A percentile compares a stretch with the other conserved stretches of the same genome.
phyloP scores from a whole-genome alignment of 2,329 filamentous ascomycete species.

The Sporothrix variecibatus region DNA sequence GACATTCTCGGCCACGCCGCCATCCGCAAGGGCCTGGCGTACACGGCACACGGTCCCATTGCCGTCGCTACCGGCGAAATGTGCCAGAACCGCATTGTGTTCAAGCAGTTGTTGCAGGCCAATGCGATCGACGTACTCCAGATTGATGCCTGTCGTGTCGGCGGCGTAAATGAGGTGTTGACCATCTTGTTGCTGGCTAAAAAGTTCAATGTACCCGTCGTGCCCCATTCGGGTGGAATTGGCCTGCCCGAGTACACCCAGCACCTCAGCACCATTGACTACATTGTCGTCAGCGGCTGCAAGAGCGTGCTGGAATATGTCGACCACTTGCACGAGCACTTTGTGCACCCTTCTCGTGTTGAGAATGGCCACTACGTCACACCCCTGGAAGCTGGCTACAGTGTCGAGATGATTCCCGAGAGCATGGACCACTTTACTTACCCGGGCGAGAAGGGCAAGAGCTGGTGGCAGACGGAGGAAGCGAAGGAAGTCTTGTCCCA shows the following conservation, averaged over 20 bases:
- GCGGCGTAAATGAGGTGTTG: slow-evolving; percentile 87
- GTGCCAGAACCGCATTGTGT: slow-evolving; percentile 92
- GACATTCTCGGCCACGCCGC: slow-evolving; percentile 87
- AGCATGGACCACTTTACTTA: slow-evolving; percentile 81
- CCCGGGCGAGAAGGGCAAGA: slow-evolving; percentile 74
- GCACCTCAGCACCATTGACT: slow-evolving; percentile 90
- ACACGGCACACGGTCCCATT: slow-evolving; percentile 63
- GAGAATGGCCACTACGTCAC: slow-evolving; percentile 87
- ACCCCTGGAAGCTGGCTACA: slow-evolving; percentile 79
- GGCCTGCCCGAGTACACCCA: slow-evolving; percentile 93
- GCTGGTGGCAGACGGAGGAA: slow-evolving; percentile 84
- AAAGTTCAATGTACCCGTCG: slow-evolving; percentile 77
- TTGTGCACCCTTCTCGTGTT: slow-evolving; percentile 77
- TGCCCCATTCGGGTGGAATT: slow-evolving; percentile 87
- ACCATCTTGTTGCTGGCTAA: slow-evolving; percentile 86
- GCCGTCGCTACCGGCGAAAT: slow-evolving; percentile 91
- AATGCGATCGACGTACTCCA: slow-evolving; percentile 89
- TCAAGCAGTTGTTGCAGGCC: slow-evolving; percentile 83
- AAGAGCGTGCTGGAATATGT: slow-evolving; percentile 85
- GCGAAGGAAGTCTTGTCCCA: slow-evolving; percentile 50
- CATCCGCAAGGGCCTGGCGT: slow-evolving; percentile 70
- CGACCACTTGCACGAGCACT: slow-evolving; percentile 92
- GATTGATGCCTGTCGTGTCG: slow-evolving; percentile 85
- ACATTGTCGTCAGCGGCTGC: slow-evolving; percentile 76
- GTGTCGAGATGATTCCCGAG: slow-evolving; percentile 87